Conservation (phyloP, 768 basidiomycete genomes). For the Boletus huronensis region DNA sequence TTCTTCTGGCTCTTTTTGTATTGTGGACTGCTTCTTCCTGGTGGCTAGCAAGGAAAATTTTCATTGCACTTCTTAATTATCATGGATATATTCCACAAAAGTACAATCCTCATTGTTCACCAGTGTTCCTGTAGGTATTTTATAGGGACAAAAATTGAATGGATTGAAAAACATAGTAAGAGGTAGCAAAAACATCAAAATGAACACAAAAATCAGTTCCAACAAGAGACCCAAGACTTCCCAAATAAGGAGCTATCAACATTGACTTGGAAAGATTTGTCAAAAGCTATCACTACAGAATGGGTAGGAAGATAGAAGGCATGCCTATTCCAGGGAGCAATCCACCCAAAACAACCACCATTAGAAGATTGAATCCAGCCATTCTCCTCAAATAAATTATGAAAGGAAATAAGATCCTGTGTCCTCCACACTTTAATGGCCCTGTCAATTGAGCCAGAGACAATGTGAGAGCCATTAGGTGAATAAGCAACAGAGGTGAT, state of each 20-base stretch:
- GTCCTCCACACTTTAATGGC: not conserved
- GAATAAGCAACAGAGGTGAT: too few relatives aligned
- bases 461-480: too few relatives aligned
- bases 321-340: constrained; percentile 6
- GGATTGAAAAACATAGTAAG: not conserved
- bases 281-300: not conserved
- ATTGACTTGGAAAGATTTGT: not conserved
- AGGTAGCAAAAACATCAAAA: not conserved
- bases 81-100: too few relatives aligned
- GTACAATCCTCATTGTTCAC: too few relatives aligned
- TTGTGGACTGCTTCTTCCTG: too few relatives aligned
- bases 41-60: too few relatives aligned
- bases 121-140: too few relatives aligned
- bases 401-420: not conserved
- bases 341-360: constrained; percentile 1
- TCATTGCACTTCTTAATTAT: too few relatives aligned
- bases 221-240: not conserved
- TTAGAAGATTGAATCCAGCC: constrained; percentile 7
- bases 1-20: too few relatives aligned
- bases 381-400: not conserved
- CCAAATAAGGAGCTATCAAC: not conserved
- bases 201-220: not conserved
- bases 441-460: too few relatives aligned
- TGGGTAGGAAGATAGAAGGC: not conserved
- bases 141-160: too few relatives aligned